These are phyloP conservation scores for Pseudogymnoascus sp. DNA, from an alignment of 2,329 filamentous ascomycete species.

Conservation along the genomic window DNA sequence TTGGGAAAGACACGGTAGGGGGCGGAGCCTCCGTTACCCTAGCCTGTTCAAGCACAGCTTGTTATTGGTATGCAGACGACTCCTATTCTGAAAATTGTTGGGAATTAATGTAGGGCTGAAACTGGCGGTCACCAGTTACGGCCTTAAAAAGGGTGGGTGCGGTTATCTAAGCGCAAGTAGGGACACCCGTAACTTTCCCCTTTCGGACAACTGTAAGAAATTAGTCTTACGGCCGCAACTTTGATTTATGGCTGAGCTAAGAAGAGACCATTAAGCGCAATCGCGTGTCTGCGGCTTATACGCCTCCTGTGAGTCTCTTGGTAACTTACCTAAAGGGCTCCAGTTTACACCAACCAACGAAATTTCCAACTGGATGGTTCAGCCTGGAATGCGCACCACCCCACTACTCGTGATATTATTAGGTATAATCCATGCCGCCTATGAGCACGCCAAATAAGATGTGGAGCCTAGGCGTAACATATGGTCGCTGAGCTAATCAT, in stretches of 20 bases:
- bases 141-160: background rate
- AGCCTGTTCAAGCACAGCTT: background rate
- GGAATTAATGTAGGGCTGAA: background rate
- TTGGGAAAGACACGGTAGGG: constrained; percentile 3
- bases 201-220: background rate
- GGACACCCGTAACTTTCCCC: background rate
- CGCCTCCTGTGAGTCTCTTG: background rate
- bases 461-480: background rate
- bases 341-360: background rate
- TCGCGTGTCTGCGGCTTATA: background rate
- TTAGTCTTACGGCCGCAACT: background rate
- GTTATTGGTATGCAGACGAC: background rate
- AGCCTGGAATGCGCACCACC: background rate
- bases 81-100: background rate
- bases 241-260: background rate
- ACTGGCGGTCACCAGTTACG: background rate
- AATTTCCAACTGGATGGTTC: background rate
- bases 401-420: background rate
- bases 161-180: background rate
- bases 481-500: background rate
- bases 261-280: background rate
- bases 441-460: background rate
- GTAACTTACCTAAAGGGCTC: background rate
- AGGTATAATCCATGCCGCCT: background rate
- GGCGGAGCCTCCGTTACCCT: background rate